phyloP scores from a whole-genome alignment of 495 filamentous ascomycete species.

The Aspergillus mulundensis region DNA sequence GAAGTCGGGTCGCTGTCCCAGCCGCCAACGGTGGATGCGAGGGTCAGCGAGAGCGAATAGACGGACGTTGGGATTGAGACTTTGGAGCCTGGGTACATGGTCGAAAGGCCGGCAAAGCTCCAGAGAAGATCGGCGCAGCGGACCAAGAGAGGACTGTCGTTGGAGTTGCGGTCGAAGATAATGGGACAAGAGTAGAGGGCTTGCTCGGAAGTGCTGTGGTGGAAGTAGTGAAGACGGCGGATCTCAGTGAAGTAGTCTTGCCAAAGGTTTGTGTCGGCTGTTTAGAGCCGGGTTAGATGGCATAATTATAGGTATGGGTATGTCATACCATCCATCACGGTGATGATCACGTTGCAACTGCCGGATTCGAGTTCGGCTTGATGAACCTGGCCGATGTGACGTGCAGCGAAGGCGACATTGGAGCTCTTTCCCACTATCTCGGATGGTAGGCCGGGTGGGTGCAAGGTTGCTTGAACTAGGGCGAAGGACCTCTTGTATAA shows the following conservation, averaged over 20 bases:
- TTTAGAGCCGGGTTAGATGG: not conserved
- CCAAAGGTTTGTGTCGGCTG: slow-evolving; percentile 66
- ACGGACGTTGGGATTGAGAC: slow-evolving; percentile 66
- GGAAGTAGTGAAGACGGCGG: slow-evolving; percentile 51
- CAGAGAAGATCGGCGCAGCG: slow-evolving; percentile 65
- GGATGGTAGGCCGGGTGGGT: slow-evolving; percentile 55
- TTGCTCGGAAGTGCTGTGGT: slow-evolving; percentile 51
- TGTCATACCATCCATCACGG: slow-evolving; percentile 62
- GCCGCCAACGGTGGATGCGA: slow-evolving; percentile 60
- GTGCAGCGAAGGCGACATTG: slow-evolving; percentile 63
- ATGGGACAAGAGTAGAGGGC: slow-evolving; percentile 66
- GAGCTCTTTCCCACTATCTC: slow-evolving; percentile 66
- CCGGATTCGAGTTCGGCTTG: slow-evolving; percentile 31
- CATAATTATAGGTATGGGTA: too few relatives aligned
- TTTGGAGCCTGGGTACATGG: slow-evolving; percentile 53
- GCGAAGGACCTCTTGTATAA: slow-evolving; percentile 57
- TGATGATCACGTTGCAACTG: slow-evolving; percentile 59
- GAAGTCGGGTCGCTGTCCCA: slow-evolving; percentile 64
- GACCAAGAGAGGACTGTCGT: slow-evolving; percentile 60
- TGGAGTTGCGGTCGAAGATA: slow-evolving; percentile 67
- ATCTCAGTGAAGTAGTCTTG: slow-evolving; percentile 61
- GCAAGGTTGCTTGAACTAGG: slow-evolving; percentile 56
- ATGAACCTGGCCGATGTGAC: slow-evolving; percentile 55
- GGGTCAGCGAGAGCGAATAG: slow-evolving; percentile 59
- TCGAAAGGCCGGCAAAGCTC: slow-evolving; percentile 62